Percentiles rank a stretch among this genome's conserved stretches.
Conservation (phyloP, 2,329 filamentous ascomycete species). For the Dactylellina parvicollis region DNA sequence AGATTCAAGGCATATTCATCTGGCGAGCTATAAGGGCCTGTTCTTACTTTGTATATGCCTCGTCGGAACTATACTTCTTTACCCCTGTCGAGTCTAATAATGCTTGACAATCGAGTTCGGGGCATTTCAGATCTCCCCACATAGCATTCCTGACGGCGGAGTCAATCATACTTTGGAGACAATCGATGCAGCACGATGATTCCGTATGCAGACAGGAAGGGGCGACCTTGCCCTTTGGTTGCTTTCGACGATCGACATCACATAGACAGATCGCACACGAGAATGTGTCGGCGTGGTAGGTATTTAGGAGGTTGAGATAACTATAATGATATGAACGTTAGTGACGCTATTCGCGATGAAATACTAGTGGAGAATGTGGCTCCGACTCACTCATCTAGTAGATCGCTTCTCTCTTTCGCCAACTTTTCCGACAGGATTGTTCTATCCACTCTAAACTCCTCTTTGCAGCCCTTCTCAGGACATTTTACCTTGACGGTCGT, state of each 20-base stretch:
- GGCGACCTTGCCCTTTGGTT: slow-evolving; percentile 41
- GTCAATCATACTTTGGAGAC: slow-evolving; percentile 47
- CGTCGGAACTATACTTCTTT: slow-evolving; percentile 31
- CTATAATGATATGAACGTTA: slow-evolving; percentile 5
- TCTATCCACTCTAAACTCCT: slow-evolving; percentile 38
- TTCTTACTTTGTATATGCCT: slow-evolving; percentile 43
- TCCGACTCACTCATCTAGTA: slow-evolving; percentile 33
- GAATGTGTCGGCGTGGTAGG: slow-evolving; percentile 39
- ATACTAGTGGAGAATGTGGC: neutral
- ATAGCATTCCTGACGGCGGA: slow-evolving; percentile 50
- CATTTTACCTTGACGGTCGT: slow-evolving; percentile 40
- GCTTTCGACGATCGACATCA: slow-evolving; percentile 37
- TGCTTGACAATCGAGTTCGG: slow-evolving; percentile 36
- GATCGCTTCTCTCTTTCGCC: slow-evolving; percentile 16
- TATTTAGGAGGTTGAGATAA: slow-evolving; percentile 36
- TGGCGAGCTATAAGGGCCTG: neutral
- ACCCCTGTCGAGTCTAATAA: slow-evolving; percentile 28
- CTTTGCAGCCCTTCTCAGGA: slow-evolving; percentile 44
- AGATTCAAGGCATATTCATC: neutral
- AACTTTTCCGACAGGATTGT: slow-evolving; percentile 28
- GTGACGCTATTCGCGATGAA: neutral
- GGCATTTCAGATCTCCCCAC: slow-evolving; percentile 51
- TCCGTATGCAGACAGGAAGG: slow-evolving; percentile 40
- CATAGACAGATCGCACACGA: slow-evolving; percentile 38
- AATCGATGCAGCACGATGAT: slow-evolving; percentile 37